phyloP scores from a whole-genome alignment of 345 rosid genomes.

The Orychophragmus violaceus region DNA sequence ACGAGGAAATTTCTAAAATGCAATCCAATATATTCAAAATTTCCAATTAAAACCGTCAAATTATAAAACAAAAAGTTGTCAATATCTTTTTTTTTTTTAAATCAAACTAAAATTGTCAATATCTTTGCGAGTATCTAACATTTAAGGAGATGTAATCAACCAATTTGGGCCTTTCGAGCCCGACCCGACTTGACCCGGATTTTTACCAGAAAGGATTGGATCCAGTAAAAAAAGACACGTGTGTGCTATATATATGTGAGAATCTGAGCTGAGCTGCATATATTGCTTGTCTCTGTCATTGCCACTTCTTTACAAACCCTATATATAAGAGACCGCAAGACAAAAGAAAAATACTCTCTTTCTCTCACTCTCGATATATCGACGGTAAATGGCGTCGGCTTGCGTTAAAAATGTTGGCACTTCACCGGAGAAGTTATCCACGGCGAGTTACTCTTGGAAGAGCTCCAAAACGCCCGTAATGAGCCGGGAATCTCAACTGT shows the following conservation, averaged over 20 bases:
- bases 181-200: neutral
- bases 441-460: slow-evolving; percentile 44
- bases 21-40: neutral
- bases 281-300: slow-evolving; percentile 23
- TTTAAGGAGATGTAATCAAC: too few relatives aligned
- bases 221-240: slow-evolving; percentile 19
- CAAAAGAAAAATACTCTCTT: neutral
- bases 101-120: too few relatives aligned
- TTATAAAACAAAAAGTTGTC: neutral
- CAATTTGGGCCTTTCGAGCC: neutral
- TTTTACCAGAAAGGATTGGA: neutral
- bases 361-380: neutral
- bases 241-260: neutral
- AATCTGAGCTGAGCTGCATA: slow-evolving; percentile 24
- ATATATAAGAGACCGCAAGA: slow-evolving; percentile 8
- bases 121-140: too few relatives aligned
- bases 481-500: slow-evolving; percentile 19
- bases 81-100: too few relatives aligned
- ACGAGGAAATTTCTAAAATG: neutral
- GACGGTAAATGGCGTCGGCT: slow-evolving; percentile 60
- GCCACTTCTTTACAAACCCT: slow-evolving; percentile 31
- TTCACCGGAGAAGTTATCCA: slow-evolving; percentile 21
- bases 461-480: slow-evolving; percentile 29
- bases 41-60: neutral
- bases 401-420: slow-evolving; percentile 64